Base-by-base conservation (phyloP, 768 basidiomycete genomes). In the Lentinula sp. region DNA sequence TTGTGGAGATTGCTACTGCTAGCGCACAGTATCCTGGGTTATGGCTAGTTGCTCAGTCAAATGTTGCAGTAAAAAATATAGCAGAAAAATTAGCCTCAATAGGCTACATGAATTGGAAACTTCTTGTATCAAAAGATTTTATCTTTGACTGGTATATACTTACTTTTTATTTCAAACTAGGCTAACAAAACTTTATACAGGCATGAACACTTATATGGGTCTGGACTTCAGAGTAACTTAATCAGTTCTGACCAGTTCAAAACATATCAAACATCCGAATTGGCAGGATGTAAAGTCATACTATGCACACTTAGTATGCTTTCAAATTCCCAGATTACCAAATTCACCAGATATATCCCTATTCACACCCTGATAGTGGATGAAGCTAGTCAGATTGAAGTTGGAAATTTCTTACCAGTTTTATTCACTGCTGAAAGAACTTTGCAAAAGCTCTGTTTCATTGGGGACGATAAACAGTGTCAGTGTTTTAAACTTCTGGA, bases 31-130 rank as follows among this genome's bases (percentile, higher is more conserved):
- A 10, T 51, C 48, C 69, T 63, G 85, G 88, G 0, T 84, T 92
- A 12, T 94, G 90, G 88, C 81, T 94, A 5, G 76, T 91, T 67
- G 90, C 92, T 37, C 89, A 94, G 67, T 89, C 88, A 16, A 94
- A 94, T 76, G 84, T 93, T 53, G 92, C 90, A 51, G 92, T 93
- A 20, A 93, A 91, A 71, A 93, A 94, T 65, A 93, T 94, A 74
- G 91, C 90, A 57, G 88, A 90, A 67, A 91, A 91, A 74, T 74
- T 94, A 16, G 71, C 76, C n/a, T 71, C 78, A 7, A 74, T 81
- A 67, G 78, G 74, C 0, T 83, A 90, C 61, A 48, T 65, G 3
- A 64, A 81, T 8, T 94, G 85, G 81, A 85, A 76, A 62, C 76
- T 94, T 2, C 69, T 93, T 3, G 87, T 93, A n/a, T 87, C 91